Conservation (phyloP, 2,329 filamentous ascomycete genomes). For the Dactylonectria estremocensis region DNA sequence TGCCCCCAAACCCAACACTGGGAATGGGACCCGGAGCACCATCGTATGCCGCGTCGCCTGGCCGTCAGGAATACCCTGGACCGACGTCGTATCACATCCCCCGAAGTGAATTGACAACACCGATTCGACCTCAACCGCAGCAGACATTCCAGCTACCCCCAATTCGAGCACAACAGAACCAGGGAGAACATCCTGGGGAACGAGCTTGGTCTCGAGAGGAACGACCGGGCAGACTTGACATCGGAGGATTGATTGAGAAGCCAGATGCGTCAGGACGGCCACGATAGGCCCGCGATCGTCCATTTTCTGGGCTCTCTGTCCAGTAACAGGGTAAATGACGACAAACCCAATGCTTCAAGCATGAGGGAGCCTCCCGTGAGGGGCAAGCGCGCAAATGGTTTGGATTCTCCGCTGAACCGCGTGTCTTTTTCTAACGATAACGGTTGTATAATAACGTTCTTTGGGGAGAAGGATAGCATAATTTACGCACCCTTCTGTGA, state of each 20-base stretch:
- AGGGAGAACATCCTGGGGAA: slow-evolving; percentile 34
- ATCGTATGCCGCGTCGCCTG: slow-evolving; percentile 63
- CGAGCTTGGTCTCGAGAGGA: slow-evolving; percentile 63
- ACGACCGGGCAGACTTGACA: slow-evolving; percentile 69
- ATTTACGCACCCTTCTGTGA: slow-evolving; percentile 14
- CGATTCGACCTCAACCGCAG: slow-evolving; percentile 51
- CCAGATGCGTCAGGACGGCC: slow-evolving; percentile 58
- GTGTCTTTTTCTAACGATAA: slow-evolving; percentile 18
- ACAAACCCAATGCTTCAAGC: neutral
- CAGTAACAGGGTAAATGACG: slow-evolving; percentile 42
- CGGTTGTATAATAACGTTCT: slow-evolving; percentile 25
- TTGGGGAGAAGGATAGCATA: slow-evolving; percentile 3
- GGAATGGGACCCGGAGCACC: slow-evolving; percentile 28
- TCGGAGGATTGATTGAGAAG: slow-evolving; percentile 74
- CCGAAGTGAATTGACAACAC: slow-evolving; percentile 64
- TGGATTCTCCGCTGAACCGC: slow-evolving; percentile 1
- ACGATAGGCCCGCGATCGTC: slow-evolving; percentile 41
- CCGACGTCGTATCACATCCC: slow-evolving; percentile 68
- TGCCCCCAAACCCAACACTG: slow-evolving; percentile 52
- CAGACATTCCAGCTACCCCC: slow-evolving; percentile 64
- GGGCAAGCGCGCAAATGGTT: slow-evolving; percentile 15
- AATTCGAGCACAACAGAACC: slow-evolving; percentile 59
- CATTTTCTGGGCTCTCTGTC: slow-evolving; percentile 25
- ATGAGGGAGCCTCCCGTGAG: slow-evolving; percentile 9
- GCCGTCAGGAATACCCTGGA: slow-evolving; percentile 61